phyloP scores from a whole-genome alignment of 176 grass and related monocot genomes.

The Pontederia paniculata region DNA sequence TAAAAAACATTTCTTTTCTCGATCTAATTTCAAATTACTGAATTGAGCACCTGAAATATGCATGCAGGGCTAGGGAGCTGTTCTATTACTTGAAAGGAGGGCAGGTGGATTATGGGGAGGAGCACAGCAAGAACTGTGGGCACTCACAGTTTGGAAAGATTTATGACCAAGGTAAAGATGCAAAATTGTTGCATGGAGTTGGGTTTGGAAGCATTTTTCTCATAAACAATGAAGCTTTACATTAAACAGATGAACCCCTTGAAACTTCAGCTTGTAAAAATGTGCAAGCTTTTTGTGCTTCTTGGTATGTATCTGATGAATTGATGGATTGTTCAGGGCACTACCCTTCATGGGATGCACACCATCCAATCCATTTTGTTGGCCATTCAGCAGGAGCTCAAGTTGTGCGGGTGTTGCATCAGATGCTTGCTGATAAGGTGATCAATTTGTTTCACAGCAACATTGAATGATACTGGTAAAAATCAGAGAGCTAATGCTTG shows the following conservation, averaged over 20 bases:
- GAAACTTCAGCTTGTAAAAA: background rate
- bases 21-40: conserved; percentile 8
- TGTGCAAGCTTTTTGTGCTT: background rate
- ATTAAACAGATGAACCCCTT: background rate
- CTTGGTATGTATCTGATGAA: conserved; percentile 7
- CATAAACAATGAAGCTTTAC: background rate
- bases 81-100: conserved; percentile 99
- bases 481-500: too few relatives aligned
- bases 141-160: conserved; percentile 72
- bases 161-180: conserved; percentile 48
- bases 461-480: too few relatives aligned
- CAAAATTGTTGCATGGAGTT: background rate
- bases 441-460: conserved; percentile 15
- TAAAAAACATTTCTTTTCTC: conserved; percentile 1
- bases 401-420: conserved; percentile 76
- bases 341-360: conserved; percentile 69
- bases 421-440: conserved; percentile 98
- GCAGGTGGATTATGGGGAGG: conserved; percentile 80
- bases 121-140: conserved; percentile 67
- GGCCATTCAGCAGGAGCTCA: conserved; percentile 89
- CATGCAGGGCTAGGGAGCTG: conserved; percentile 73
- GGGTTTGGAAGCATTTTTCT: too few relatives aligned
- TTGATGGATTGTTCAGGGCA: conserved; percentile 42
- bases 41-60: background rate
- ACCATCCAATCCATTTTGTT: conserved; percentile 85